Evolutionary conservation across 164 flowering plant species (phyloP).

Genomic region (Pachysandra terminalis): DNA sequence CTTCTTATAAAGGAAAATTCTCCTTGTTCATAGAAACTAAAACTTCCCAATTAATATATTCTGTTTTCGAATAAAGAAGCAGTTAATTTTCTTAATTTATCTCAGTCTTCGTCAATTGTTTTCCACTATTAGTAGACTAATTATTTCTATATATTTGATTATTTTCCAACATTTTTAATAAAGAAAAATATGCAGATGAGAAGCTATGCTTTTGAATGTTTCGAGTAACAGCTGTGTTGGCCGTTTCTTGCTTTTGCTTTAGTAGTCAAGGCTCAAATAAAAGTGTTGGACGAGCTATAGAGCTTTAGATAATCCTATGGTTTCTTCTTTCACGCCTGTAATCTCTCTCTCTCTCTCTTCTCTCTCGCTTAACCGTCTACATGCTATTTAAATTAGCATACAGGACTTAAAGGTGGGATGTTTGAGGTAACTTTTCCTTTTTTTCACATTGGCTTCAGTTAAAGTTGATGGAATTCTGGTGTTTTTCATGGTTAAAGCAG

Average conservation of each 20-base stretch:
- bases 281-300: constrained; percentile 10
- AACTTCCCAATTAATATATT: neutral
- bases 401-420: constrained; percentile 35
- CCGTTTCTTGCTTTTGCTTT: constrained; percentile 44
- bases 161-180: neutral
- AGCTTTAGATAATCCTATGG: neutral
- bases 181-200: neutral
- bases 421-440: constrained; percentile 45
- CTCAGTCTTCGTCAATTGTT: constrained; percentile 2
- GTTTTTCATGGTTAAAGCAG: constrained; percentile 52
- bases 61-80: neutral
- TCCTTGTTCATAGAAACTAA: neutral
- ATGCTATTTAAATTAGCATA: constrained; percentile 34
- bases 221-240: constrained; percentile 28
- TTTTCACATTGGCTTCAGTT: constrained; percentile 58
- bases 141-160: no score
- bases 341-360: constrained; percentile 20
- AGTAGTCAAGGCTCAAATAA: constrained; percentile 20
- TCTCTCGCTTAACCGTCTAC: constrained; percentile 15
- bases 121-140: no score
- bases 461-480: constrained; percentile 60
- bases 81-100: neutral
- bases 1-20: constrained; percentile 21
- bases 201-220: constrained; percentile 25
- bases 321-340: neutral